Evolutionary conservation across 148 eudicot species (phyloP).

Genomic region (Arbutus unedo): DNA sequence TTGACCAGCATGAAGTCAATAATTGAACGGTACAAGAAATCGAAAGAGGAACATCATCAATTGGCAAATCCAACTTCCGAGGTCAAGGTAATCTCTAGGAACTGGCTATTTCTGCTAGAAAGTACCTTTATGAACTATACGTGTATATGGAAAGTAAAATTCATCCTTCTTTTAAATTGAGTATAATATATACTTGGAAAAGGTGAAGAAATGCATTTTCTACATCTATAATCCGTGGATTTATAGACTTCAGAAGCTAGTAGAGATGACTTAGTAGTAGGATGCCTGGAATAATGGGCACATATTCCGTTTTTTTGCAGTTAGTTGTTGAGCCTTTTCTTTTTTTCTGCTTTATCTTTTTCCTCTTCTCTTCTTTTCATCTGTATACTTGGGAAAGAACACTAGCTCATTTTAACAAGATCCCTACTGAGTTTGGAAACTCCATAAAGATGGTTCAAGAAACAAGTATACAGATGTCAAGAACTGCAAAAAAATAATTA

Average conservation of each 20-base stretch:
- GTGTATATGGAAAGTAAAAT: background rate
- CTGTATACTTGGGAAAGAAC: background rate
- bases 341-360: background rate
- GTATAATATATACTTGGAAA: background rate
- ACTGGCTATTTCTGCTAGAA: background rate
- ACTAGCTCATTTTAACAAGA: background rate
- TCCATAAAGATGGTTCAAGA: background rate
- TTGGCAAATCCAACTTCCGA: constrained; percentile 51
- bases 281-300: background rate
- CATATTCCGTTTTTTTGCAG: background rate
- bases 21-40: constrained; percentile 65
- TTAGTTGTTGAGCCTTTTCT: background rate
- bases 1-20: constrained; percentile 68
- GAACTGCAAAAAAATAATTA: background rate
- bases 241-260: background rate
- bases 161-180: background rate
- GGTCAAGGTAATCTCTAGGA: constrained; percentile 51
- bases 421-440: background rate
- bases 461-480: background rate
- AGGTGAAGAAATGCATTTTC: background rate
- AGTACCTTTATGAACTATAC: background rate
- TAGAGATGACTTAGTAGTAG: background rate
- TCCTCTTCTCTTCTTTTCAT: background rate
- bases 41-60: constrained; percentile 58
- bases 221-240: background rate